Evolutionary conservation across 441 rosid genomes (phyloP), one percentile per base, ranked within the genome.

Genomic region (Oxalis stricta): DNA sequence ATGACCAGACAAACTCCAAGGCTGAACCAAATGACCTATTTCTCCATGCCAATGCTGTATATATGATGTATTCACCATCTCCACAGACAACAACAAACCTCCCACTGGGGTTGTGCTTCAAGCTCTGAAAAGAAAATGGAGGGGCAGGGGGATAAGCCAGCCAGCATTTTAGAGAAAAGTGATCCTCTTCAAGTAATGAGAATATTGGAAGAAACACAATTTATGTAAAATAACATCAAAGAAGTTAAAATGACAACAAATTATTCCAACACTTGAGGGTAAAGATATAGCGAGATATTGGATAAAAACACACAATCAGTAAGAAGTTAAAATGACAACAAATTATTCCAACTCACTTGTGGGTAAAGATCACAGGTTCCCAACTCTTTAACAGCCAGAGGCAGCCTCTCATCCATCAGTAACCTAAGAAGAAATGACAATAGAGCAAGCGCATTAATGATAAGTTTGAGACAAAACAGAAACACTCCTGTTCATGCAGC

Each of bases 321-420:
- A 38, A 52, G 18, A 33, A 30, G 13, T 33, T 32, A 43, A 33
- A 61, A 35, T 22, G 26, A 24, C 18, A 12, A 36, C 21, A 47
- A 42, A 33, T 63, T 40, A 52, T 23, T 23, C 35, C 7, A 53
- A 73, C 80, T 76, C 60, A 92, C 99, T 69, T 92, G 99, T 41
- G 99, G 99, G 63, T 92, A 92, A 51, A 92, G 95, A 72, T 92
- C 99, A 63, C 96, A 84, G 38, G 88, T 86, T 31, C 96, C 99
- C 76, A 92, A 57, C 74, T 86, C 99, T 75, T 86, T 92, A 36
- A 92, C 89, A 64, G 95, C 88, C 75, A 92, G 66, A 29, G 99
- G 94, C 58, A 91, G 65, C 58, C 96, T 81, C 70, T 91, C 99
- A n/a, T 56, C 99, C 96, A 60, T 91, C 99, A 23, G 94, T 84